Percentiles rank a stretch among this genome's conserved stretches.
Evolutionary conservation across 495 filamentous ascomycete genomes (phyloP).

Genomic region (Penicillium egyptiacum): DNA sequence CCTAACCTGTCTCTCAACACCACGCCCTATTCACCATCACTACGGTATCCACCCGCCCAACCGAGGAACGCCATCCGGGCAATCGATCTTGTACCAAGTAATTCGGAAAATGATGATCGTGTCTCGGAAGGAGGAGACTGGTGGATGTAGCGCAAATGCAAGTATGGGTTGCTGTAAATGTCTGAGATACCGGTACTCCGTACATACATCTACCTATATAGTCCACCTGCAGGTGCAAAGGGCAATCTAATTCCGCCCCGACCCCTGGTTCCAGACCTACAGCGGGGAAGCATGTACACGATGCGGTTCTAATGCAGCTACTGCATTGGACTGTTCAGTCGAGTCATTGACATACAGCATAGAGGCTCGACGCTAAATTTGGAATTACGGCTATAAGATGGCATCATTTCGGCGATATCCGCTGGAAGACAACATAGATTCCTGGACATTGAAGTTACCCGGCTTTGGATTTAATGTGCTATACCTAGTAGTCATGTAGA

Average conservation of each 20-base stretch:
- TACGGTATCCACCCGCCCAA: neutral
- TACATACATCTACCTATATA: neutral
- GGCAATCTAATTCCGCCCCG: neutral
- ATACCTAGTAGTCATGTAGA: neutral
- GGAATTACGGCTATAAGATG: neutral
- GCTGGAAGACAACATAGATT: neutral
- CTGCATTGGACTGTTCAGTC: neutral
- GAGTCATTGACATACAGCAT: neutral
- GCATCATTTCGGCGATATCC: slow-evolving; percentile 2
- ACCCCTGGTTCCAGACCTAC: neutral
- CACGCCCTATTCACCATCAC: neutral
- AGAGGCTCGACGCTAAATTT: slow-evolving; percentile 4
- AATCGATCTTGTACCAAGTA: neutral
- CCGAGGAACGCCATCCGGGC: neutral
- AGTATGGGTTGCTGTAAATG: neutral
- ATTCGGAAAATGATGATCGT: neutral
- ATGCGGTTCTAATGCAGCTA: neutral
- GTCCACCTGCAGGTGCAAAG: neutral
- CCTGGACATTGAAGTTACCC: neutral
- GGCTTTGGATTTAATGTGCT: neutral
- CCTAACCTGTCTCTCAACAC: slow-evolving; percentile 1
- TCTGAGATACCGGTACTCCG: neutral
- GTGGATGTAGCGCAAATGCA: neutral
- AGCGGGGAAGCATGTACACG: slow-evolving; percentile 1
- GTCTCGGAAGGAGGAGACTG: neutral